Percentiles rank a stretch among this genome's conserved stretches.
phyloP scores from a whole-genome alignment of 495 filamentous ascomycete species.

The Annulohypoxylon nitens region DNA sequence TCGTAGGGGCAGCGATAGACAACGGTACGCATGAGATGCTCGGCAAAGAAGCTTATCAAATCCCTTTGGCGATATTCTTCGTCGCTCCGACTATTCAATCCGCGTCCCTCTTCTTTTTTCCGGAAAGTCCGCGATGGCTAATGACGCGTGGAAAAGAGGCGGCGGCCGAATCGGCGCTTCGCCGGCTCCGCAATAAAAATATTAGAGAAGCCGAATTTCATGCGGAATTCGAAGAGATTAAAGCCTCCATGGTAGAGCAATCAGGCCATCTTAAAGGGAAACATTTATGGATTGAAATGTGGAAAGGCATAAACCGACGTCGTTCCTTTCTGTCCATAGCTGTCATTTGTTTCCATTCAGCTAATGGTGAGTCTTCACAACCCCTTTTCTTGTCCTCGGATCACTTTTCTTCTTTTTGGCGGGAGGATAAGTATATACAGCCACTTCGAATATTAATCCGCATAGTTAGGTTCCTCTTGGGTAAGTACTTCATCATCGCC shows the following conservation, averaged over 20 bases:
- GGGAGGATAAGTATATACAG: neutral
- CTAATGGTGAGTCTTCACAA: slow-evolving; percentile 45
- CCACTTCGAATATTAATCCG: neutral
- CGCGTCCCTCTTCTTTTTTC: slow-evolving; percentile 65
- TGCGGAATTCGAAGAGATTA: slow-evolving; percentile 63
- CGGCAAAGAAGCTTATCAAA: slow-evolving; percentile 60
- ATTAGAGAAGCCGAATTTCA: slow-evolving; percentile 55
- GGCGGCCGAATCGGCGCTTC: slow-evolving; percentile 58
- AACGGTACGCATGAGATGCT: slow-evolving; percentile 61
- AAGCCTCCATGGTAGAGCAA: slow-evolving; percentile 59
- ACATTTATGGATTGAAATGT: slow-evolving; percentile 62
- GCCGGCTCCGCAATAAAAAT: slow-evolving; percentile 56
- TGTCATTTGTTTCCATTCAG: slow-evolving; percentile 52
- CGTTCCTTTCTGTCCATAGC: slow-evolving; percentile 50
- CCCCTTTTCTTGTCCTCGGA: neutral
- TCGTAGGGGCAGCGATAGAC: slow-evolving; percentile 68
- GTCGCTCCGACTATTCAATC: slow-evolving; percentile 62
- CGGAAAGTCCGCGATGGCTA: slow-evolving; percentile 70
- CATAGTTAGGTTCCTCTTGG: slow-evolving; percentile 48
- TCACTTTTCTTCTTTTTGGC: neutral
- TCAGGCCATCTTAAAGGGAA: slow-evolving; percentile 51
- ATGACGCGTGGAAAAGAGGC: slow-evolving; percentile 60
- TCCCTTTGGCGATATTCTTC: slow-evolving; percentile 66
- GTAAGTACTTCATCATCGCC: neutral
- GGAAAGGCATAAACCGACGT: slow-evolving; percentile 50